Base-by-base conservation (phyloP, 2,329 filamentous ascomycete genomes). In the Botrytis cinerea region DNA sequence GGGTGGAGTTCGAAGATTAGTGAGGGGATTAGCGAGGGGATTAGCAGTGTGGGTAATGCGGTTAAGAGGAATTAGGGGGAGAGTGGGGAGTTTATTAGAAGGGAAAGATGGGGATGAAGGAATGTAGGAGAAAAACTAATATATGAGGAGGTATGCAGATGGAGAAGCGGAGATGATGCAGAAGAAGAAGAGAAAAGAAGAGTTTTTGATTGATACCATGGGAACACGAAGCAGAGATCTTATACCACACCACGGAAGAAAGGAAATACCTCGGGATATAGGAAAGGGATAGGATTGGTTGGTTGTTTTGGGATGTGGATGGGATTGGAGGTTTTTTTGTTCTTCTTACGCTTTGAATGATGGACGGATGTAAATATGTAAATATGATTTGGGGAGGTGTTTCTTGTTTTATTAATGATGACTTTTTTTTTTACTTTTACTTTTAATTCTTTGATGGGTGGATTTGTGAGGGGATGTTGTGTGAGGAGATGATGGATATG, bases 31-130 rank as follows among this genome's bases (percentile, higher is more conserved):
- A 78, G 74, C 67, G 78, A 80, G 74, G 76, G 77, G 25, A 71
- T 80, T 40, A 79, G 77, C 71, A 81, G 78, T 76, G 74, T 81
- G 57, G 79, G 79, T 51, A 76, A 78, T 68, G 80, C 78, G 43
- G 59, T 73, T 28, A 73, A 73, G 59, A 73, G 66, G 66, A 40
- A 48, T 61, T 61, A 61, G 59, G n/a, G 28, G 35, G 32, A 7
- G 35, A 54, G 25, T 2, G n/a, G 28, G 25, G 40, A 4, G 4
- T 46, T 66, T n/a, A 25, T 66, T 1, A 16, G 5, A 28, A 16
- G 35, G 8, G 14, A 16, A 10, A 48, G 12, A 16, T 51, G 7
- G 2, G 16, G 22, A 28, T 51, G 35, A 14, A 18, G 32, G 4
- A 32, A 2, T 7, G 9, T 4, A 14, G 4, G 25, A 8, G 25